Evolutionary conservation across 1,284 basidiomycete genomes (phyloP).

Genomic region (Melampsora abietis-canadensis): DNA sequence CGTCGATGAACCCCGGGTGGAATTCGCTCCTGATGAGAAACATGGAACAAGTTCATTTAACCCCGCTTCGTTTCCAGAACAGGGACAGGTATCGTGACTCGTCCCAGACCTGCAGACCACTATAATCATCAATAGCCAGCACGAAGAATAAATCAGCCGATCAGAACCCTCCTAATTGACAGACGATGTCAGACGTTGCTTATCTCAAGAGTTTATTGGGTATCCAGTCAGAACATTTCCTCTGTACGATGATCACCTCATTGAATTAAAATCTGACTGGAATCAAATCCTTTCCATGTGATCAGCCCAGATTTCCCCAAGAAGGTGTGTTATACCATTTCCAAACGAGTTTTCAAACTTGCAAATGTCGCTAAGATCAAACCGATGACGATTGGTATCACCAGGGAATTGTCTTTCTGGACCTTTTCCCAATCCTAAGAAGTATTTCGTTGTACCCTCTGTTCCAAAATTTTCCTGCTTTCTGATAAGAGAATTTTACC

Average conservation of each 20-base stretch:
- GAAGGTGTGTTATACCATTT: conserved; percentile 19
- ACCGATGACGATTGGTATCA: not conserved
- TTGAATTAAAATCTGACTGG: not conserved
- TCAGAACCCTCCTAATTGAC: no score
- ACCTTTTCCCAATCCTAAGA: conserved; percentile 37
- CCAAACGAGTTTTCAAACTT: not conserved
- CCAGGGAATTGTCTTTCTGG: conserved; percentile 37
- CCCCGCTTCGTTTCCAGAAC: no score
- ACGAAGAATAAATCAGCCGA: not conserved
- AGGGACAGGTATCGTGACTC: no score
- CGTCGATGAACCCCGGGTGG: no score
- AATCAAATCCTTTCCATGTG: not conserved
- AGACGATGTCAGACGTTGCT: conserved; percentile 32
- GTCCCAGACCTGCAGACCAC: not conserved
- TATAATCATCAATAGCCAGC: not conserved
- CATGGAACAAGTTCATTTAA: no score
- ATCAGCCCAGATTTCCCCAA: conserved; percentile 41
- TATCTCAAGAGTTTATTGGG: conserved; percentile 13
- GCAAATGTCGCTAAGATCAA: not conserved
- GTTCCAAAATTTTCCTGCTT: no score
- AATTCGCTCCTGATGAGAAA: no score
- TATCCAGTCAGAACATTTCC: conserved; percentile 11
- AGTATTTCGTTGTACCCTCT: conserved; percentile 2
- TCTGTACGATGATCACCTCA: not conserved
- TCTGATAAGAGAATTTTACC: not conserved